Base-by-base conservation (phyloP, 768 basidiomycete species). In the Pulveroboletus ravenelii region DNA sequence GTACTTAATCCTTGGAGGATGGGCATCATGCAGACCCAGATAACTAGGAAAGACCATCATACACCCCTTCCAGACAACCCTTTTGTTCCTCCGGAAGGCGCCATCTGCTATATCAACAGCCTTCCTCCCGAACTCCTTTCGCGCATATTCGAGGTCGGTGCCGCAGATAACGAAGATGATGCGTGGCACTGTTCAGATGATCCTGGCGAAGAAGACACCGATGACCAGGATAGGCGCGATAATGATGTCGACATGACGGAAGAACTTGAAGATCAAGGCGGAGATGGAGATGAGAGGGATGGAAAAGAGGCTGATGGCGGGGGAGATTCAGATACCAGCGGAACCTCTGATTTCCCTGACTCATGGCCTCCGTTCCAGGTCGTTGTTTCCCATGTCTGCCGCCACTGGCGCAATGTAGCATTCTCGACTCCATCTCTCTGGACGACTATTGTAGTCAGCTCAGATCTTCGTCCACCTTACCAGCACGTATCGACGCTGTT, bases 321-420 rank as follows among this genome's bases (percentile, higher is more conserved):
- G 3, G 45, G 37, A 3, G 50, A 30, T 35, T 48, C 59, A 8
- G 50, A 46, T 30, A 30, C 12, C 34, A 47, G 41, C 1, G 45
- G n/a, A 25, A 51, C 51, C 30, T 53, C 51, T 17, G 51, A 43
- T 32, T 10, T n/a, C 3, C 4, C 7, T 41, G 17, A 40, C 20
- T 10, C 41, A n/a, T 39, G 34, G 40, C 66, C 65, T 31, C 50
- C 70, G 2, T 83, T 82, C 61, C 74, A 77, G 55, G 67, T 82
- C 27, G 68, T 81, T 56, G 80, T 76, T 13, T 83, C 82, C 15
- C 83, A 83, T 56, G 77, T 84, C 10, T 85, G 83, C 62, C 67
- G 58, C 23, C 78, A 75, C 50, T 85, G 84, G 84, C 79, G 83
- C 42, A 67, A 66, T 32, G 56, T 75, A 2, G 77, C 81, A 3